These are phyloP conservation scores for Arabis hirsuta DNA, from an alignment of 345 rosid species.

Conservation along the genomic window DNA sequence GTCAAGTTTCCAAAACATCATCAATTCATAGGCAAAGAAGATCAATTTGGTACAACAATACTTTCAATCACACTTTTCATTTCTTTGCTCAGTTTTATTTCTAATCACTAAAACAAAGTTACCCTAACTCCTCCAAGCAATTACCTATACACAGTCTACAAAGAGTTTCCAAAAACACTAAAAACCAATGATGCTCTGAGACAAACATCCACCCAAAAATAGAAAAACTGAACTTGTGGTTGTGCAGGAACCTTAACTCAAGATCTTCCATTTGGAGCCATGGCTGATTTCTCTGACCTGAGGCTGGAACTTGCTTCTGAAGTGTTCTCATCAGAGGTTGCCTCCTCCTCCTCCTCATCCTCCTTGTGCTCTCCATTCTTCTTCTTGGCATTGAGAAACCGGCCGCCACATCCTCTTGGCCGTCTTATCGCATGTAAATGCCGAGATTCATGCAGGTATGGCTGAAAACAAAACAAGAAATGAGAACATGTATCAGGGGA, in stretches of 20 bases:
- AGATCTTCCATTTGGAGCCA: conserved; percentile 52
- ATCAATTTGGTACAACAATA: conserved; percentile 29
- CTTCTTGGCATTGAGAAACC: conserved; percentile 87
- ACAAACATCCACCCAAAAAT: conserved; percentile 25
- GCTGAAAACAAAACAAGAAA: conserved; percentile 56
- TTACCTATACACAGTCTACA: conserved; percentile 36
- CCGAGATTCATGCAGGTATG: conserved; percentile 96
- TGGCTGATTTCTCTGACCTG: conserved; percentile 56
- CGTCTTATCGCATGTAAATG: conserved; percentile 92
- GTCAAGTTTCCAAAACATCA: conserved; percentile 29
- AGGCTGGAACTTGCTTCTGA: conserved; percentile 68
- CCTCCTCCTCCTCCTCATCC: conserved; percentile 50
- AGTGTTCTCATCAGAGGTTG: conserved; percentile 53
- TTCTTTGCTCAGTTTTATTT: conserved; percentile 32
- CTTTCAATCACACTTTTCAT: conserved; percentile 26
- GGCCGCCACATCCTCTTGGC: conserved; percentile 95
- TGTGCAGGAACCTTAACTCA: conserved; percentile 37
- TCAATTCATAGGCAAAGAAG: conserved; percentile 18
- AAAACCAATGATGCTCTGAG: conserved; percentile 11
- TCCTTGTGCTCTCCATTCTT: conserved; percentile 52
- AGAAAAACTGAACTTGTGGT: conserved; percentile 14
- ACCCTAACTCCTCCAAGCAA: conserved; percentile 32
- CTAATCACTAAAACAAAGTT: conserved; percentile 35
- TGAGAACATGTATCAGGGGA: conserved; percentile 10
- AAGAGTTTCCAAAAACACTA: conserved; percentile 28